Base-by-base conservation (phyloP, 2,329 filamentous ascomycete species). In the Phialemoniopsis sp. region DNA sequence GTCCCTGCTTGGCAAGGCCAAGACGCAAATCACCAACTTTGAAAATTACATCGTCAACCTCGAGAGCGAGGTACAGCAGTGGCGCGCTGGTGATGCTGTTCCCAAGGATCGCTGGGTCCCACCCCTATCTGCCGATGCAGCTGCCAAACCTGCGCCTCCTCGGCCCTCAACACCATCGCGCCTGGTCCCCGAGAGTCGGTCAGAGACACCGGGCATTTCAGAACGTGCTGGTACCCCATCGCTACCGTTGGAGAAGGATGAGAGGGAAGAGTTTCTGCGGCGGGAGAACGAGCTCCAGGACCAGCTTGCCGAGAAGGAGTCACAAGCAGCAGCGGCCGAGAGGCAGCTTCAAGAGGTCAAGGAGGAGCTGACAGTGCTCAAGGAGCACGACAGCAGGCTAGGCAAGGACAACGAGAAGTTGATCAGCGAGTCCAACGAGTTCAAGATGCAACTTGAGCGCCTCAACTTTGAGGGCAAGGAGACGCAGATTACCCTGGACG, bases 271-370 rank as follows among this genome's bases (percentile, higher is more conserved):
- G 59, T 98, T 97, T 55, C 64, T 98, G 48, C 80, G 89, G 53
- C 82, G 93, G 40, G 93, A 98, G 61, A 98, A 98, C 54, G 93
- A 98, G 60, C 76, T 98, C 32, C 93, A 97, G 60, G 93, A 98
- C 58, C 91, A 97, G 67, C 77, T 98, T 39, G 84, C 93, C 3
- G 93, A 98, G 64, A 93, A 84, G 64, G 93, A 98, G 63, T 83
- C 85, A 3, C 82, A 85, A 49, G 82, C 94, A 32, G 81, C 82
- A 8, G 76, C 83, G 19, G 80, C 84, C 1, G 91, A 97, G 62
- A 87, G 93, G 63, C 80, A 79, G 44, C 71, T 96, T 32, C 80
- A 80, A 43, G 87, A 94, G 50, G 83, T 83, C 21, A 90, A 89
- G 58, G 90, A 95, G 51, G 93, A 98, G 65, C 72, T 97, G 38